Base-by-base conservation (phyloP, 768 basidiomycete species). In the Chiua virens region DNA sequence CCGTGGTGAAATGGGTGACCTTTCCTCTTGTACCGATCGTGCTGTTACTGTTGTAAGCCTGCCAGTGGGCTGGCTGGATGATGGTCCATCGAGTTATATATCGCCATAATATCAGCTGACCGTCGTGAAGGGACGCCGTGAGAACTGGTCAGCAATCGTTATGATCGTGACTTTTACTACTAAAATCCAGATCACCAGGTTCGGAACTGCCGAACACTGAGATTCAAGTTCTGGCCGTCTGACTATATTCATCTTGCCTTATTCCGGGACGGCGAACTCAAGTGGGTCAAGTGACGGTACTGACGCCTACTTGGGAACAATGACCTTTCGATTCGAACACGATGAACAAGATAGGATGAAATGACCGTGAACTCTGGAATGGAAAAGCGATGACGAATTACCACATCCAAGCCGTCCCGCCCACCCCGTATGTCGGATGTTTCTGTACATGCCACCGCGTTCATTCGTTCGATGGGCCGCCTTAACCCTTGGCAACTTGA, bases 241-340 rank as follows among this genome's bases (percentile, higher is more conserved):
- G 40, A 45, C 43, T n/a, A n/a, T 40, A 38, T 17, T 50, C 37
- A 44, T 40, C 22, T 52, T 48, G 46, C 45, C 32, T 46, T 39
- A 35, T 60, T 49, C 52, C 35, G 46, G 30, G 27, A n/a, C 38
- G 47, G 58, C 46, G 42, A 55, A 54, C 47, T 38, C 5, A 20
- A 22, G 51, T 8, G 8, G 6, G 27, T 27, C 27, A 27, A 27
- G 47, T 40, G 35, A 18, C 17, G 34, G 28, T 41, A 50, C 25
- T 58, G n/a, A 42, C 23, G 30, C 59, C 60, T 30, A 30, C 45
- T 43, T 45, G 50, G 59, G 47, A 59, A 61, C 3, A n/a, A 22
- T 34, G 36, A 37, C 27, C 21, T 47, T 45, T 40, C 51, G 60
- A 54, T 53, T 41, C 32, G 55, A 46, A 47, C 8, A 18, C 8